Base-by-base conservation (phyloP, 176 grass and related monocot species). In the Typha latifolia region DNA sequence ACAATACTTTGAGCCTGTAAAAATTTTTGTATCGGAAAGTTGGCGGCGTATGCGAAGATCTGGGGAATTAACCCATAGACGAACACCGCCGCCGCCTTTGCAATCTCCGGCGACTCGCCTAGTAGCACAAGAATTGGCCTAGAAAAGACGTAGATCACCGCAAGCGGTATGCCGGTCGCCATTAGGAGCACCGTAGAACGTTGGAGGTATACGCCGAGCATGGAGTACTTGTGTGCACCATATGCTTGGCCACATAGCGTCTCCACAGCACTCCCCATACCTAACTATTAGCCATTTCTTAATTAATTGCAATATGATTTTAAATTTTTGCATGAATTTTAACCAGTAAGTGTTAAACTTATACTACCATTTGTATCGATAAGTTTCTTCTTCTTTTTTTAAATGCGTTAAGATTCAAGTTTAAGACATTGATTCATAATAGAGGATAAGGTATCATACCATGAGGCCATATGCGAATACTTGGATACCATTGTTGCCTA, bases 1-100 rank as follows among this genome's bases (percentile, higher is more conserved):
- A 86, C 69, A 26, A 86, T 64, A 69, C 84, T 82, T 34, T 86
- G 84, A 27, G 79, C 64, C 59, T 86, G 84, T 61, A 86, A 37
- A 31, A 86, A 86, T 70, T 86, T 86, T 53, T 80, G 73, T 61
- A 86, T 71, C 0, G 79, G 79, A 48, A 86, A 86, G 61, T 86
- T 86, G 37, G 49, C 12, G 1, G 84, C 79, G 24, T 82, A 86
- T 0, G 78, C 78, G 32, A 86, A 82, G 14, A 86, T 86, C 56
- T 86, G 83, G 1, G 78, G 78, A 23, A 81, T 81, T 15, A 86
- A 68, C 27, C 83, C 78, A 4, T 66, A 68, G 3, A 86, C 74
- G 19, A 78, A 86, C 11, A 78, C 49, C 4, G 73, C 51, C 9
- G 84, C 84, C 3, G 79, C 84, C 2, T 47, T 51, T 37, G 84